Conservation (phyloP, 306 rosid species). For the Citrullus mucosospermus region DNA sequence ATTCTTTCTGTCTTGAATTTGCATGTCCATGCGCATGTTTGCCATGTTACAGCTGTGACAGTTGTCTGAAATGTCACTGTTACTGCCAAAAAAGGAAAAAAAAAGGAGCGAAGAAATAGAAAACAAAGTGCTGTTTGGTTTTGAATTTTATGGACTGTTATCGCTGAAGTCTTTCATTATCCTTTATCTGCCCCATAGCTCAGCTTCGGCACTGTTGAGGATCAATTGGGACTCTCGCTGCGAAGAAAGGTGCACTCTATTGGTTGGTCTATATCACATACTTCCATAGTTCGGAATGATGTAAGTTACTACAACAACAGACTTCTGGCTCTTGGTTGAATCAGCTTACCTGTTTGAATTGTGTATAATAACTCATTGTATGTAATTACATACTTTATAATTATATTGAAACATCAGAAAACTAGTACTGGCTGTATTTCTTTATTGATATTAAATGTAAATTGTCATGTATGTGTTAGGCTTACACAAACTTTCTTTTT, state of each 20-base stretch:
- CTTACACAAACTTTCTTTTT: neutral
- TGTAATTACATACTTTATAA: neutral
- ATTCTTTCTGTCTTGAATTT: neutral
- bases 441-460: neutral
- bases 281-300: slow-evolving; percentile 60
- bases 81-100: neutral
- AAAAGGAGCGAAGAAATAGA: neutral
- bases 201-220: slow-evolving; percentile 94
- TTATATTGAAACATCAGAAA: neutral
- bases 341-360: neutral
- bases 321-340: neutral
- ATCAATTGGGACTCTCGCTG: slow-evolving; percentile 63
- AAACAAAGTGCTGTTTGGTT: slow-evolving; percentile 4
- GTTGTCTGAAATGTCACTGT: neutral
- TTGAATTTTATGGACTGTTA: slow-evolving; percentile 12
- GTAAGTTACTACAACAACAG: slow-evolving; percentile 32
- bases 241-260: slow-evolving; percentile 57
- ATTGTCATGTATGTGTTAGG: neutral
- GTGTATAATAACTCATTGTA: neutral
- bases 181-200: slow-evolving; percentile 71
- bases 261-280: slow-evolving; percentile 73
- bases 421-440: neutral
- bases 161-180: slow-evolving; percentile 32
- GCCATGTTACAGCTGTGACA: neutral
- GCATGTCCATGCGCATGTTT: neutral